Conservation (phyloP, 768 basidiomycete genomes). For the Boletus fagicola region DNA sequence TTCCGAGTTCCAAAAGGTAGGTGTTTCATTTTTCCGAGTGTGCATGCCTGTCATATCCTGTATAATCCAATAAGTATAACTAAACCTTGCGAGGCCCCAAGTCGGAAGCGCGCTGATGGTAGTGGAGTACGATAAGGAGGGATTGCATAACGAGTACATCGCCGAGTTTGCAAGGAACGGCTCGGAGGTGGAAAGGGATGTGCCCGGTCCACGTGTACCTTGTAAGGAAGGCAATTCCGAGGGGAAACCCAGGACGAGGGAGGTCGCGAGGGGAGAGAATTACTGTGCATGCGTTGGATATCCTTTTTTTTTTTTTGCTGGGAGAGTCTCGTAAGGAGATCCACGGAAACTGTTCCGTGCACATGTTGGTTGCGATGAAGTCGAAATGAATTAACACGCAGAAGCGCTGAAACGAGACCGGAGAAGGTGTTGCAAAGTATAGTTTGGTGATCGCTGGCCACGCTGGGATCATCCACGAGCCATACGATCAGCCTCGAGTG, state of each 20-base stretch:
- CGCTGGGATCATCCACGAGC: constrained; percentile 1
- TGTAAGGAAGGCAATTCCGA: background rate
- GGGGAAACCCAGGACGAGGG: background rate
- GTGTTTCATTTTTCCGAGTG: too few species aligned
- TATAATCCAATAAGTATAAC: too few species aligned
- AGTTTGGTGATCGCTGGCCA: constrained; percentile 2
- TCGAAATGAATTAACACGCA: constrained; percentile 6
- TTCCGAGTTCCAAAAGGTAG: too few species aligned
- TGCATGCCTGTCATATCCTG: too few species aligned
- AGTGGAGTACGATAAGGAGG: too few species aligned
- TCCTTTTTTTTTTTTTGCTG: constrained; percentile 1
- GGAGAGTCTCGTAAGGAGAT: constrained; percentile 13
- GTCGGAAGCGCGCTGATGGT: background rate
- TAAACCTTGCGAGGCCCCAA: background rate
- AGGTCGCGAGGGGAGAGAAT: background rate
- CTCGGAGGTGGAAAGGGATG: background rate
- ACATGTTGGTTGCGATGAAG: constrained; percentile 10
- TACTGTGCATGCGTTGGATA: background rate
- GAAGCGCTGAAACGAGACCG: background rate
- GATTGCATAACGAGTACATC: too few species aligned
- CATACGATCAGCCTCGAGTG: constrained; percentile 10
- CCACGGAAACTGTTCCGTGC: constrained; percentile 7
- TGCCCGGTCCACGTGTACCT: constrained; percentile 4
- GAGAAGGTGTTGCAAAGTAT: background rate
- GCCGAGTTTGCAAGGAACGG: background rate